Base-by-base conservation (phyloP, 257 asterid species). In the Rhazya stricta region DNA sequence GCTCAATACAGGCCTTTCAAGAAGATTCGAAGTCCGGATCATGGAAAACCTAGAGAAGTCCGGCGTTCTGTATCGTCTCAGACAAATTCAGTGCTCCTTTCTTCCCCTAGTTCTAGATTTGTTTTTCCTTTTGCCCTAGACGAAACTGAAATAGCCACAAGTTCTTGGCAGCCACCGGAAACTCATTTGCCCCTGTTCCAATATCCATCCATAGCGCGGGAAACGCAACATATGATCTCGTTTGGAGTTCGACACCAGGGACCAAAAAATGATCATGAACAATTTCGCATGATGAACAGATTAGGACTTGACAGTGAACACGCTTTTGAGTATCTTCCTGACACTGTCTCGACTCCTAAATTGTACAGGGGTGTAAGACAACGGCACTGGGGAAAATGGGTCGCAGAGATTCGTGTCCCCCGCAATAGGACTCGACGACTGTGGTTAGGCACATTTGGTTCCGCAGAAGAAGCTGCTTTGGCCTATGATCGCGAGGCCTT, bases 301-400 rank as follows among this genome's bases (percentile, higher is more conserved):
- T 6, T 43, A 43, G 50, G 50, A 4, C 0, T 43, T 43, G 50
- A 43, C 10, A 43, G 50, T 8, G 50, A 43, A 43, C 12, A 13
- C 1, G 53, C 1, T 1, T 12, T 48, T 15, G 18, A 5, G 5
- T 10, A 23, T 54, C 29, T 23, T 54, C 75, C 30, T 63, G 56
- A 56, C 21, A 23, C 5, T 27, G 16, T 18, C 23, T 78, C 71
- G 16, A 10, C 42, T 21, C 73, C 84, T 12, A 87, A 82, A 56
- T 27, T 81, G 4, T 87, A 83, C 69, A 65, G 88, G 53, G 91
- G 91, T 9, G 89, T 85, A 50, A 78, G 91, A 71, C 91, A 87
- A 43, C 82, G 89, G 32, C 88, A 85, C 2, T 80, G 86, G 88
- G 91, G 91, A 2, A 87, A 87, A 80, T 87, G 91, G 91, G 91